Base-by-base conservation (phyloP, 495 filamentous ascomycete genomes). In the Aspergillus kassunensis region DNA sequence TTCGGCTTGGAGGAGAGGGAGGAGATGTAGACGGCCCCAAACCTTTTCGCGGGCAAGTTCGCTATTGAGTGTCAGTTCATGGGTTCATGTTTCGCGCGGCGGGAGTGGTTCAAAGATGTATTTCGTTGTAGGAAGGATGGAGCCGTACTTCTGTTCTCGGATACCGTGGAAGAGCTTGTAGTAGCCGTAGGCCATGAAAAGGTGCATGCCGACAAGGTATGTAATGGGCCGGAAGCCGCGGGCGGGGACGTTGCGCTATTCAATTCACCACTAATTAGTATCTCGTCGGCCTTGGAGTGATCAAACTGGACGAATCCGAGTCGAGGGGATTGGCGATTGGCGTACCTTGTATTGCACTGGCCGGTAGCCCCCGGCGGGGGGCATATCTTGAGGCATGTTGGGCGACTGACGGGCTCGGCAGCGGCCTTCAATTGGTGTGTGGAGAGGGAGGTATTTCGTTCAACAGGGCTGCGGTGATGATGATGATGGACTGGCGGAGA, bases 1-100 rank as follows among this genome's bases (percentile, higher is more conserved):
- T 66, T 98, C 93, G 49, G 93, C 93, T 64, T 97, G 91, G 44
- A 98, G 84, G 56, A 93, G 69, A 25, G 93, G 93, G 64, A 90
- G 90, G 42, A 98, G 76, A 67, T 98, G 82, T 60, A 97, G 91
- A 58, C 93, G 86, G 37, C 85, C 78, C 93, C 93, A 98, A 80
- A 96, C 91, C 77, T 98, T 98, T 64, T 98, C 93, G 39, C 93
- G 89, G 46, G 84, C 88, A 54, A 95, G 87, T 67, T 98, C 93
- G 64, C 92, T 97, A 58, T 1, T 12, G n/a, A n/a, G n/a, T n/a
- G n/a, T n/a, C n/a, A n/a, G n/a, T n/a, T n/a, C n/a, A n/a, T n/a
- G n/a, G n/a, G n/a, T n/a, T n/a, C 21, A n/a, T n/a, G n/a, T n/a
- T n/a, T n/a, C n/a, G n/a, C n/a, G n/a, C n/a, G n/a, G n/a, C n/a